phyloP scores from a whole-genome alignment of 2,329 filamentous ascomycete species.

The Pseudohalonectria lignicola region DNA sequence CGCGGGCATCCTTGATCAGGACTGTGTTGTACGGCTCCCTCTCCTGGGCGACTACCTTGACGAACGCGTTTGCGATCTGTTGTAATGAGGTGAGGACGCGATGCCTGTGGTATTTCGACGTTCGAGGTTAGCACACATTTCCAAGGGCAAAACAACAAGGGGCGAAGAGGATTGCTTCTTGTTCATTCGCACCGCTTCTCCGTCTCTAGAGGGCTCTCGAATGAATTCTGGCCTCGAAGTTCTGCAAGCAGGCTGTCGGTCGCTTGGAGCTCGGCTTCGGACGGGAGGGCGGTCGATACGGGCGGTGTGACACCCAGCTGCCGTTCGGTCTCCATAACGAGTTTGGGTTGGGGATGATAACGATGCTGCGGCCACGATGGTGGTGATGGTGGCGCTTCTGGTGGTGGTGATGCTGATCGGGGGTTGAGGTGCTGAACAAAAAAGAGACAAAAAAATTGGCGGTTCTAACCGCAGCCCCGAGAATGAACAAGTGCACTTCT shows the following conservation, averaged over 20 bases:
- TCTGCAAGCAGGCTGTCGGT: slow-evolving; percentile 76
- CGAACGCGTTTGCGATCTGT: slow-evolving; percentile 73
- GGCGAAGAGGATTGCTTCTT: neutral
- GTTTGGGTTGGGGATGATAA: too few species aligned
- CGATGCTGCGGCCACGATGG: too few species aligned
- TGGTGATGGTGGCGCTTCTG: too few species aligned
- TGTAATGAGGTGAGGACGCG: slow-evolving; percentile 68
- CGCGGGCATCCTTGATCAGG: slow-evolving; percentile 73
- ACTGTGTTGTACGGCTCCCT: slow-evolving; percentile 63
- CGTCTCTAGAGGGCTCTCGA: slow-evolving; percentile 74
- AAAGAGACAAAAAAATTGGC: too few species aligned
- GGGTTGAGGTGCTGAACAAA: too few species aligned
- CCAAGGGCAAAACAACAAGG: neutral
- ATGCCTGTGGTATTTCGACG: too few species aligned
- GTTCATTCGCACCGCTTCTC: slow-evolving; percentile 82
- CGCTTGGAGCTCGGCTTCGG: slow-evolving; percentile 61
- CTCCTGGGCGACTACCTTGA: slow-evolving; percentile 65
- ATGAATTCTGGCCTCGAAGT: slow-evolving; percentile 81
- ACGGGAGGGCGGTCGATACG: slow-evolving; percentile 69
- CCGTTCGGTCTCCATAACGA: slow-evolving; percentile 15
- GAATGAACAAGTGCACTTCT: too few species aligned
- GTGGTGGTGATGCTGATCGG: too few species aligned
- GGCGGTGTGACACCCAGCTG: slow-evolving; percentile 66
- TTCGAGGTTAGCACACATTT: too few species aligned
- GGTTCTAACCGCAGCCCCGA: too few species aligned